These are phyloP conservation scores for Pseudocercospora fijiensis DNA, from an alignment of 2,329 filamentous ascomycete species.

Conservation along the genomic window DNA sequence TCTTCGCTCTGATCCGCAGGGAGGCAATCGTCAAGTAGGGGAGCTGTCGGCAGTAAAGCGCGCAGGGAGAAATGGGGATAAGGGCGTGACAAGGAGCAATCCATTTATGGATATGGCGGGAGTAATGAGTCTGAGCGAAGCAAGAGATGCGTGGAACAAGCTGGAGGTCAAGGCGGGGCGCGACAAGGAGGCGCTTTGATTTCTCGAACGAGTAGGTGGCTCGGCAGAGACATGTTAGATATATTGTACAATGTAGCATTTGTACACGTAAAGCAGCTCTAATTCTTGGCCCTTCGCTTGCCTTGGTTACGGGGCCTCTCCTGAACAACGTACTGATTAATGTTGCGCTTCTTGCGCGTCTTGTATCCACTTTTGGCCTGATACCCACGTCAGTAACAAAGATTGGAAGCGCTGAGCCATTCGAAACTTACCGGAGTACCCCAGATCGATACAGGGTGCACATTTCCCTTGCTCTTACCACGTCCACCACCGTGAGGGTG, in stretches of 20 bases:
- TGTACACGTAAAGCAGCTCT: slow-evolving; percentile 10
- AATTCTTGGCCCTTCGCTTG: slow-evolving; percentile 62
- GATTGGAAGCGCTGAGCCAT: not conserved
- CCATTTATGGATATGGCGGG: not conserved
- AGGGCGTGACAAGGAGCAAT: not conserved
- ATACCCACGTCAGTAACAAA: slow-evolving; percentile 23
- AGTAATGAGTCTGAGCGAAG: not conserved
- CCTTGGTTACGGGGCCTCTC: slow-evolving; percentile 85
- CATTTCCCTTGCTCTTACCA: slow-evolving; percentile 99
- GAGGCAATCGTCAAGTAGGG: not conserved
- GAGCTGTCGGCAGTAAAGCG: not conserved
- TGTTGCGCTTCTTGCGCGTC: slow-evolving; percentile 81
- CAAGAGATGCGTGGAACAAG: not conserved
- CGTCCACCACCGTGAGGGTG: slow-evolving; percentile 98
- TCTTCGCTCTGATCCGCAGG: not conserved
- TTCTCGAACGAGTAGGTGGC: not conserved
- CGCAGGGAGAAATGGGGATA: not conserved
- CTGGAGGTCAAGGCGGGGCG: no score
- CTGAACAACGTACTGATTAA: slow-evolving; percentile 88
- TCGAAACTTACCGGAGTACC: slow-evolving; percentile 75
- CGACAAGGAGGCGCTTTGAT: not conserved
- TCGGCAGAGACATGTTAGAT: not conserved
- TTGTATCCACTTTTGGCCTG: slow-evolving; percentile 83
- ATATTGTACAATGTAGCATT: not conserved
- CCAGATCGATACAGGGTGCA: slow-evolving; percentile 93